Evolutionary conservation across 2,329 filamentous ascomycete species (phyloP).

Genomic region (Verticillium nubilum): DNA sequence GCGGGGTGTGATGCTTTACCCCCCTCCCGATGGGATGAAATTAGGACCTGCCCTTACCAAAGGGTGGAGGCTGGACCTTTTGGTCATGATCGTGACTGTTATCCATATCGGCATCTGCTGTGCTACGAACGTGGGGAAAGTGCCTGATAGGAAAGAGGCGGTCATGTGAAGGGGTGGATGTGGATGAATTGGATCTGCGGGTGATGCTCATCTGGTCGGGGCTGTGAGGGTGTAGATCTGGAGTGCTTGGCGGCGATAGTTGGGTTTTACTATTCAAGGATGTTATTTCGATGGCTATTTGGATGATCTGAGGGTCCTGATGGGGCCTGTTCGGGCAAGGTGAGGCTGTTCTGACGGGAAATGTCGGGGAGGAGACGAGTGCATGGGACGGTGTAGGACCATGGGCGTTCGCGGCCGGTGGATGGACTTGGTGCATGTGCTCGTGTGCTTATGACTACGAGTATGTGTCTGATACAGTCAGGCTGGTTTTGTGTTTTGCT

Average conservation of each 20-base stretch:
- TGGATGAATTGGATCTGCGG: background rate
- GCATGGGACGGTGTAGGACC: too few species aligned
- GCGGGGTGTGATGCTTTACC: background rate
- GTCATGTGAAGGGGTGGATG: background rate
- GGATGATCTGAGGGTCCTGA: background rate
- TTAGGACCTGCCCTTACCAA: background rate
- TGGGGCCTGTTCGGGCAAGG: too few species aligned
- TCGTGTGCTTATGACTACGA: too few species aligned
- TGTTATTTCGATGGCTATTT: background rate
- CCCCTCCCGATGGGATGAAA: too few species aligned
- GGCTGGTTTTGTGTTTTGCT: too few species aligned
- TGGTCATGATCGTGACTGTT: background rate
- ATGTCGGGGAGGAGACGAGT: background rate
- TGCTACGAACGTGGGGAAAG: background rate
- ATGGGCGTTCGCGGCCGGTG: too few species aligned
- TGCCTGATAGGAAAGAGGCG: background rate
- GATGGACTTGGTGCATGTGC: too few species aligned
- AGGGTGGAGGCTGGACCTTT: background rate
- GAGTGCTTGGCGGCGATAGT: background rate
- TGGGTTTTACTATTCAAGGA: background rate
- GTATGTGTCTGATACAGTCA: too few species aligned
- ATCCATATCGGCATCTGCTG: background rate
- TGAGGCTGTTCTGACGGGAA: background rate
- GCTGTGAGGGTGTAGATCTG: background rate
- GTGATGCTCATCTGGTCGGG: background rate